Conservation (phyloP, 1,284 basidiomycete species). For the Coniophora puteana region DNA sequence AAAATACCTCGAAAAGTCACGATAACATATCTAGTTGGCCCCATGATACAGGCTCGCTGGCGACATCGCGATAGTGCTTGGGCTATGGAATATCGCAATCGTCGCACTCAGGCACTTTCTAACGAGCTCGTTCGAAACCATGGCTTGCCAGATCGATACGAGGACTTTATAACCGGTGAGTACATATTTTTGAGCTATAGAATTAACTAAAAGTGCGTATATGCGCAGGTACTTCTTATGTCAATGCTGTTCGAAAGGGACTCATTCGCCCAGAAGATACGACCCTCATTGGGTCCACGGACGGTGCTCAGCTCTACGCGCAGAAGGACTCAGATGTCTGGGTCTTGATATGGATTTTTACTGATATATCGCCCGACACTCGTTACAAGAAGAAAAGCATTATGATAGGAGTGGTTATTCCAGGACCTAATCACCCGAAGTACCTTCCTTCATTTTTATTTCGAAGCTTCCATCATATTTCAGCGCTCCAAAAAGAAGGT, state of each 20-base stretch:
- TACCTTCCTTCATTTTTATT: background rate
- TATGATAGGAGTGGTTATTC: background rate
- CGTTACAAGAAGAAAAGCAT: background rate
- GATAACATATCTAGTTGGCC: background rate
- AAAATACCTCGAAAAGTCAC: background rate
- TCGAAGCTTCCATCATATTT: background rate
- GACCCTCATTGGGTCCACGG: background rate
- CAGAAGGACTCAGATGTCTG: background rate
- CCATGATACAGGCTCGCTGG: background rate
- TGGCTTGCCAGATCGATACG: background rate
- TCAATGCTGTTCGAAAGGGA: background rate
- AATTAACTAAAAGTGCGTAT: no score
- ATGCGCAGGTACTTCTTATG: background rate
- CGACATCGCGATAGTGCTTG: background rate
- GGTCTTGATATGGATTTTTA: background rate
- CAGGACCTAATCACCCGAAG: conserved; percentile 2
- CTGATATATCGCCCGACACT: background rate
- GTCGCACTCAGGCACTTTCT: conserved; percentile 3
- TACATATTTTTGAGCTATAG: no score
- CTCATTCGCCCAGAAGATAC: background rate
- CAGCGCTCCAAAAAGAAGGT: conserved; percentile 11
- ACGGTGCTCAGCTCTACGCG: background rate
- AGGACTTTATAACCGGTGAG: background rate
- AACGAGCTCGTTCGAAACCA: background rate
- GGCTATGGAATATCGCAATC: background rate